Evolutionary conservation across 495 filamentous ascomycete species (phyloP).

Genomic region (Penicillium daleae): DNA sequence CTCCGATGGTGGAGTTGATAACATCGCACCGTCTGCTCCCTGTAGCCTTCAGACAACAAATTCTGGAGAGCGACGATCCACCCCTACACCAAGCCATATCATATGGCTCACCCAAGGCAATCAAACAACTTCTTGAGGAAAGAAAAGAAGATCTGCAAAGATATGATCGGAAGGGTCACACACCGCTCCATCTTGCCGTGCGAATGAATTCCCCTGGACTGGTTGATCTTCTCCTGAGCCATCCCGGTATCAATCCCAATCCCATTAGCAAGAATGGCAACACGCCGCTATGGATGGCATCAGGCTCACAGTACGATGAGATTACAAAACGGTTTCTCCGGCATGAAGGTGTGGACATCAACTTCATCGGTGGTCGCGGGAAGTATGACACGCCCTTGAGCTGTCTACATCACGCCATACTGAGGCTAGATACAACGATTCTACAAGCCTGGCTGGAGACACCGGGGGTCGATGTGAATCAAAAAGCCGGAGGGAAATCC

Average conservation of each 20-base stretch:
- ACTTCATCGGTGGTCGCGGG: constrained; percentile 11
- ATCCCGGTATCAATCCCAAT: constrained; percentile 6
- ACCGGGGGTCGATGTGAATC: constrained; percentile 11
- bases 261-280: constrained; percentile 13
- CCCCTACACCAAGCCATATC: constrained; percentile 15
- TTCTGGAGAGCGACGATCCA: constrained; percentile 7
- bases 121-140: constrained; percentile 12
- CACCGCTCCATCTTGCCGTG: constrained; percentile 19
- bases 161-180: constrained; percentile 14
- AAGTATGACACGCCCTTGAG: neutral
- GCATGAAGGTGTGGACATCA: constrained; percentile 13
- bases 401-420: constrained; percentile 4
- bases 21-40: neutral
- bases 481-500: constrained; percentile 14
- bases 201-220: constrained; percentile 6
- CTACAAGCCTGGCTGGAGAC: constrained; percentile 15
- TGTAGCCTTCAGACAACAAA: neutral
- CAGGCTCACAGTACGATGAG: constrained; percentile 10
- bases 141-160: constrained; percentile 5
- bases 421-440: neutral
- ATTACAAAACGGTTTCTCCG: constrained; percentile 15
- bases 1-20: constrained; percentile 8
- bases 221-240: constrained; percentile 14
- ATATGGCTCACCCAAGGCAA: constrained; percentile 10
- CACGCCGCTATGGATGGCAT: constrained; percentile 21